Evolutionary conservation across 169 alveolate species (phyloP), one percentile per base, ranked within the genome.

Genomic region (Neospora caninum): DNA sequence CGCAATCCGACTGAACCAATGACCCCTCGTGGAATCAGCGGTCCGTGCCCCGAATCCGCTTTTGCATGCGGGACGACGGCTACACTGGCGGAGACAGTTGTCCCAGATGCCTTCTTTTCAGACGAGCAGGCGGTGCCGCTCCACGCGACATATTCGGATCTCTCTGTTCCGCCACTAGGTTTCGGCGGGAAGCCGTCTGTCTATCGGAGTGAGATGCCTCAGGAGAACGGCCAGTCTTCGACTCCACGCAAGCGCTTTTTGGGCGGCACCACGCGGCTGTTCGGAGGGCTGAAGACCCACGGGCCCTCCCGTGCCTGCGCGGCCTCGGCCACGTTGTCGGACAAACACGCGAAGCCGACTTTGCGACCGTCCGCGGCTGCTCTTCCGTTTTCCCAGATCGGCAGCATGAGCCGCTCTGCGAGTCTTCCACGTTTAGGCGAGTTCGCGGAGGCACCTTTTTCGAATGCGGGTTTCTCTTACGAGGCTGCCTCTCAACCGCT

Each of bases 221-320:
- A 64, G 7, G 73, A 27, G 31, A 64, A 29, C 4, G 73, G 16
- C 34, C 25, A 27, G n/a, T 22, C 73, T 16, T 6, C n/a, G 25
- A 64, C 73, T 16, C 73, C 73, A 1, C 34, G 73, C 31, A 64
- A 64, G 31, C 73, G 73, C n/a, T 64, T 64, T 64, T 27, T 64
- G 73, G 73, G 73, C n/a, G 73, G 73, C 73, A 64, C 73, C 31
- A 64, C 73, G 73, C 73, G 73, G 34, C 73, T 64, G 31, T 64
- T 64, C 20, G 73, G 73, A 64, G 73, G 73, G 31, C n/a, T 27
- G n/a, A 64, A 64, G 73, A 27, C 73, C 20, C 73, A 64, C 31
- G 7, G n/a, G 73, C 73, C 73, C 73, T 27, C 31, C 73, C n/a
- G 34, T 10, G n/a, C 73, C 0, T 29, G n/a, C 34, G 34, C n/a